Base-by-base conservation (phyloP, 2,329 filamentous ascomycete genomes). In the Colletotrichum liaoningense region DNA sequence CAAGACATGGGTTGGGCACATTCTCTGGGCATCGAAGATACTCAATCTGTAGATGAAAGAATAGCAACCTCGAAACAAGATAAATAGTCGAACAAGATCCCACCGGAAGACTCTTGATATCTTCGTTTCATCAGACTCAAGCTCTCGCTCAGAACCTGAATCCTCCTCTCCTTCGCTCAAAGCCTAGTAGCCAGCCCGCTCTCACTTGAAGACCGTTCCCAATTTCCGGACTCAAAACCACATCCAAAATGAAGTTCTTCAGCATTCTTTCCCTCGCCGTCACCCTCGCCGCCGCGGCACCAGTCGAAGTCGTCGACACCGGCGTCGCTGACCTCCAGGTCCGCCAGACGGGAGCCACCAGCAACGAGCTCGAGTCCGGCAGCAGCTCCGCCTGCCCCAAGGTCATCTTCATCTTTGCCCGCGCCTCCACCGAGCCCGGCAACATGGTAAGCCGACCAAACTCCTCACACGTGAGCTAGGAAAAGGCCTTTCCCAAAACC, bases 371-470 rank as follows among this genome's bases (percentile, higher is more conserved):
- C 22, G 75, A 79, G 55, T 60, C 69, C 6, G 81, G 81, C 35
- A 77, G 69, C 58, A 74, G 76, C 19, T 74, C 76, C 56, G 75
- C 77, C 49, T 85, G 83, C 75, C 83, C 83, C 3, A 73, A 69
- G 6, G 81, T 79, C 59, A 84, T 85, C 76, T 80, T 84, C 77
- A 80, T 85, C 78, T 84, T 77, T 70, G 83, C 83, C 57, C 81
- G 83, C n/a, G 83, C 78, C 57, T 83, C 83, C 4, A 81, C 79
- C 12, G 83, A 85, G 75, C 8, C 69, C 6, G 83, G 83, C 38
- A 85, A 85, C 77, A 79, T 85, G 79, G 83, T 82, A 73, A 73
- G 69, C 22, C 22, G 12, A 2, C n/a, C 16, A 22, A 56, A 22
- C 3, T 4, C n/a, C 26, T 49, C 7, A 1, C 19, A n/a, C 1